Percentiles rank a stretch among this genome's conserved stretches.
These are phyloP conservation scores for Fusarium neocosmosporiellum DNA, from an alignment of 2,329 filamentous ascomycete genomes.

Conservation along the genomic window DNA sequence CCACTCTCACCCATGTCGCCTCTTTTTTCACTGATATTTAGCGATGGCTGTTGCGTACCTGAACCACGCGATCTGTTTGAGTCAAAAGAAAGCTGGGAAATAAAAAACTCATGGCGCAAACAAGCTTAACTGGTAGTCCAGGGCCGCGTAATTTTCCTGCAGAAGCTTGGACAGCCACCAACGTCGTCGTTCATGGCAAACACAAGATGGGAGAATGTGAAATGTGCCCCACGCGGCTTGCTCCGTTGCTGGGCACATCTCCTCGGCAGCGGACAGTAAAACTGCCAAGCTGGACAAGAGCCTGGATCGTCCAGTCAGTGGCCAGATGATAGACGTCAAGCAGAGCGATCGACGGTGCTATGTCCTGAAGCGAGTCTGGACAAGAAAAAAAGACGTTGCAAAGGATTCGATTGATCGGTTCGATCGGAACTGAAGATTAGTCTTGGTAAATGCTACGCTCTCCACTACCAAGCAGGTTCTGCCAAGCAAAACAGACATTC, in stretches of 20 bases:
- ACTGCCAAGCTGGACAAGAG: neutral
- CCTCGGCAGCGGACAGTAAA: neutral
- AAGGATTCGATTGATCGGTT: constrained; percentile 6
- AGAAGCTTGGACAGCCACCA: neutral
- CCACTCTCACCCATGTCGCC: neutral
- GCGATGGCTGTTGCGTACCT: neutral
- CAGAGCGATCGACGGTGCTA: neutral
- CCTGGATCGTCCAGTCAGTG: neutral
- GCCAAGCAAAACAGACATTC: constrained; percentile 11
- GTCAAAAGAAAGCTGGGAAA: neutral
- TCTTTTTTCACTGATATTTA: neutral
- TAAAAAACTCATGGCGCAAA: constrained; percentile 19
- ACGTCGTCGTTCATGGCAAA: neutral
- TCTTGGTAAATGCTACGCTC: constrained; percentile 1
- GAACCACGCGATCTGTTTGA: constrained; percentile 7
- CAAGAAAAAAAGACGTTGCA: neutral
- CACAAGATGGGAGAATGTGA: neutral
- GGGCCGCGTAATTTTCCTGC: constrained; percentile 7
- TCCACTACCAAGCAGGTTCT: neutral
- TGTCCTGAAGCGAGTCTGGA: neutral
- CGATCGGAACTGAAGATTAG: neutral
- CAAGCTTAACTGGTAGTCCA: constrained; percentile 32
- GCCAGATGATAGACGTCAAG: neutral
- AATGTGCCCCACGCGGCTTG: neutral
- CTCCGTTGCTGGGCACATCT: neutral